Conservation (phyloP, 176 grass and related monocot genomes). For the Chloris gayana region DNA sequence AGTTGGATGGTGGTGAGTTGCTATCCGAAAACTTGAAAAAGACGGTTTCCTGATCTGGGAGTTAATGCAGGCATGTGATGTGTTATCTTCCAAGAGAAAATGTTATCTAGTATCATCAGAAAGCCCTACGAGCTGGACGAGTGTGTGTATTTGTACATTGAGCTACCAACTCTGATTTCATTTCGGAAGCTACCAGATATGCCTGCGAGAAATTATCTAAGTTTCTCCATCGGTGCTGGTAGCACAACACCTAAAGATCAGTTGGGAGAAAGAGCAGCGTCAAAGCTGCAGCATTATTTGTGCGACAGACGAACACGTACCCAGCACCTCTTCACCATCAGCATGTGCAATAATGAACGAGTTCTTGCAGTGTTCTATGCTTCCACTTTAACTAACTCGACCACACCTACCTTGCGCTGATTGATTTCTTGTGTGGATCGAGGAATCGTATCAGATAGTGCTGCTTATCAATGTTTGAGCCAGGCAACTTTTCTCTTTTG, state of each 20-base stretch:
- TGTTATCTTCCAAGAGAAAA: conserved; percentile 18
- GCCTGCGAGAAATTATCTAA: neutral
- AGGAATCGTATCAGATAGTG: neutral
- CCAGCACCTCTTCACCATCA: neutral
- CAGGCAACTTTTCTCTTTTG: neutral
- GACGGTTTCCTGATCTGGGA: conserved; percentile 12
- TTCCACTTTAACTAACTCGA: conserved; percentile 18
- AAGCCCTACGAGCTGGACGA: conserved; percentile 6
- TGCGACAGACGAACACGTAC: conserved; percentile 8
- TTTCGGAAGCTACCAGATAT: neutral
- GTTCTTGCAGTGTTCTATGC: neutral
- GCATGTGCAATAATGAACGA: conserved; percentile 28
- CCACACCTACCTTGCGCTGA: neutral
- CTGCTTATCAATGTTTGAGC: neutral
- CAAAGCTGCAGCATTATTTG: conserved; percentile 12
- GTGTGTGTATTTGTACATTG: neutral
- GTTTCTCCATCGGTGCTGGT: conserved; percentile 2
- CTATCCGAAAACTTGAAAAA: conserved; percentile 27
- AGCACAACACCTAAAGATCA: conserved; percentile 21
- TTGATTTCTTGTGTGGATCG: conserved; percentile 1
- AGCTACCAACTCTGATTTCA: neutral
- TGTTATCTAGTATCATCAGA: neutral
- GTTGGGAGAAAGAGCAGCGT: conserved; percentile 15
- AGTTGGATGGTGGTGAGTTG: conserved; percentile 33
- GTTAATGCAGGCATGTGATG: conserved; percentile 44